A percentile compares a stretch with the other conserved stretches of the same genome.
These are phyloP conservation scores for Pythium phragmitis DNA, from an alignment of 352 stramenopile genomes.

Conservation along the genomic window DNA sequence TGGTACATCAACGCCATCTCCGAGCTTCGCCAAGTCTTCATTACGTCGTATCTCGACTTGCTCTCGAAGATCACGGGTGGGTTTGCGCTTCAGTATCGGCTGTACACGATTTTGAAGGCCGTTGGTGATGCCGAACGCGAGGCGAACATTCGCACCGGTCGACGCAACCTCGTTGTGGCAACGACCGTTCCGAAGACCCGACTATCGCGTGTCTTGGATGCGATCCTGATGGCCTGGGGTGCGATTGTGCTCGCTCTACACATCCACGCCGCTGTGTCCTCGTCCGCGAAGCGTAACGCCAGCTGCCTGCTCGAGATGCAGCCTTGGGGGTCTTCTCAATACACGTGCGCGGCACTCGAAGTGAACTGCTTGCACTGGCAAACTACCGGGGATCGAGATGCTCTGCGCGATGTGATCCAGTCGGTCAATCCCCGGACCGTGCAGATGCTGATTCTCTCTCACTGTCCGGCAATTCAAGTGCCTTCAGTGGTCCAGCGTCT, in stretches of 20 bases:
- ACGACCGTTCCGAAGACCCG: neutral
- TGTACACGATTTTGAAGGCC: neutral
- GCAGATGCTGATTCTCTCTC: neutral
- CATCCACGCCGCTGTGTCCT: neutral
- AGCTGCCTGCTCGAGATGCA: neutral
- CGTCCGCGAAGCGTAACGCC: neutral
- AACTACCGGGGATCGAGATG: neutral
- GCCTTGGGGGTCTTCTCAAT: neutral
- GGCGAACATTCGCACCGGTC: no score
- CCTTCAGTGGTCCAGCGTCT: neutral
- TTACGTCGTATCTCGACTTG: slow-evolving; percentile 22
- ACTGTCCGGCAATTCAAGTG: neutral
- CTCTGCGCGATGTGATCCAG: neutral
- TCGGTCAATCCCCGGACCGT: neutral
- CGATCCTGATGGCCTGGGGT: neutral
- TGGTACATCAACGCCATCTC: slow-evolving; percentile 21
- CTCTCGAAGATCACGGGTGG: neutral
- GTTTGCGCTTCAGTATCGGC: neutral
- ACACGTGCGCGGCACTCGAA: neutral
- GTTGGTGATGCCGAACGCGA: neutral
- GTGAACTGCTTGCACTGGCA: neutral
- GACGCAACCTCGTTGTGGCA: neutral
- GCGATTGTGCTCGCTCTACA: neutral
- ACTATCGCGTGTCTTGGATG: neutral
- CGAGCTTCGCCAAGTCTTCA: slow-evolving; percentile 15